These are phyloP conservation scores for Teunomyces aglyptinius DNA, from an alignment of 805 yeast species.

Conservation along the genomic window DNA sequence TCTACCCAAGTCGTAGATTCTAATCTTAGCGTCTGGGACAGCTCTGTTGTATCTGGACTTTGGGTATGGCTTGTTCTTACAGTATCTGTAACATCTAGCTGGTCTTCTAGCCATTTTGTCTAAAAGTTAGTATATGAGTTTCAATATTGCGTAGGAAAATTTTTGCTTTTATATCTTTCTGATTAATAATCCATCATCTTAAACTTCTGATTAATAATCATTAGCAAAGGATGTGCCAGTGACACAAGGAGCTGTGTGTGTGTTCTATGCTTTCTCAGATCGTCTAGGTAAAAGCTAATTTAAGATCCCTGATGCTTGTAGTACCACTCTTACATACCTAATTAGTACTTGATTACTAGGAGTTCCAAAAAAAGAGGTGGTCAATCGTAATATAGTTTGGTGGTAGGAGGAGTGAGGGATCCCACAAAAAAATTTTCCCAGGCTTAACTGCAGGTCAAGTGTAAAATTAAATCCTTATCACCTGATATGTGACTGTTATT, in stretches of 20 bases:
- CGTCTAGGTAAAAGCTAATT: background rate
- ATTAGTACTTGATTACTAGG: slow-evolving; percentile 5
- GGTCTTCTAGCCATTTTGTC: slow-evolving; percentile 99
- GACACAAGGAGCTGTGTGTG: background rate
- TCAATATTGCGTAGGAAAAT: background rate
- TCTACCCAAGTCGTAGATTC: slow-evolving; percentile 99
- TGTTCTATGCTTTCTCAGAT: background rate
- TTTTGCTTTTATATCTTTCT: slow-evolving; percentile 3
- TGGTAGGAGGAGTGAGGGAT: background rate
- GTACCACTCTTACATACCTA: slow-evolving; percentile 6
- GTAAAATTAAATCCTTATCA: background rate
- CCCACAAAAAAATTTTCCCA: slow-evolving; percentile 1
- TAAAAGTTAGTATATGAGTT: slow-evolving; percentile 12
- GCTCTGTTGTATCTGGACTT: slow-evolving; percentile 99
- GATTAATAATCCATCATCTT: slow-evolving; percentile 1
- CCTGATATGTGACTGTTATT: slow-evolving; percentile 4
- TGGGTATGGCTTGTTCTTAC: slow-evolving; percentile 99
- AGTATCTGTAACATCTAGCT: slow-evolving; percentile 99
- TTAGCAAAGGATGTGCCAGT: background rate
- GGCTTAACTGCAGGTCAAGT: background rate
- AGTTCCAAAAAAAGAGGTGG: slow-evolving; percentile 2
- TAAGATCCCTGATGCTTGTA: background rate
- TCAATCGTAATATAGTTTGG: slow-evolving; percentile 1
- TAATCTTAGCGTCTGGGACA: slow-evolving; percentile 99
- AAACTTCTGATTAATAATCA: background rate